A percentile compares a stretch with the other conserved stretches of the same genome.
Conservation (phyloP, 2,329 filamentous ascomycete genomes). For the Kalmusia sp. region DNA sequence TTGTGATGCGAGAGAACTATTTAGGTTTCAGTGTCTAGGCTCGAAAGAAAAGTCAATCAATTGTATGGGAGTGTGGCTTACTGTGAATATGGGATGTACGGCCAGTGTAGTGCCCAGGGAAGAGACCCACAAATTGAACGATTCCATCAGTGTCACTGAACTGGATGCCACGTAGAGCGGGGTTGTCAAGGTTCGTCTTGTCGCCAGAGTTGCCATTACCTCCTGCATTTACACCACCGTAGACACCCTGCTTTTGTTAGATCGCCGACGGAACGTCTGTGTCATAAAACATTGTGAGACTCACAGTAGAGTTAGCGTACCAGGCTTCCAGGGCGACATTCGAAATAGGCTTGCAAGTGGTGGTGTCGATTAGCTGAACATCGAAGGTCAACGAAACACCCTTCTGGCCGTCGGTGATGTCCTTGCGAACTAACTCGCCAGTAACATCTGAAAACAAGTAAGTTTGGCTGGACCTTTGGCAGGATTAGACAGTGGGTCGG, state of each 20-base stretch:
- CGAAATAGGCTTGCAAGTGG: constrained; percentile 57
- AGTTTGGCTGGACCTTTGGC: too few relatives aligned
- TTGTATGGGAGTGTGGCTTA: too few relatives aligned
- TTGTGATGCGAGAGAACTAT: too few relatives aligned
- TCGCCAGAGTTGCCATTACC: constrained; percentile 48
- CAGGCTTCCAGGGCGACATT: constrained; percentile 59
- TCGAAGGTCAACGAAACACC: constrained; percentile 58
- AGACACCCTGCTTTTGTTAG: constrained; percentile 42
- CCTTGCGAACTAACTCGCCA: constrained; percentile 56
- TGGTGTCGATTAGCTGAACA: constrained; percentile 59
- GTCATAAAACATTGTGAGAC: too few relatives aligned
- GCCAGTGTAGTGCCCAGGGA: constrained; percentile 49
- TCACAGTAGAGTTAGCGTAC: constrained; percentile 28
- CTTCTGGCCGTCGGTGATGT: constrained; percentile 54
- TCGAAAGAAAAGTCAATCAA: too few relatives aligned
- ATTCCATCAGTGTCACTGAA: constrained; percentile 54
- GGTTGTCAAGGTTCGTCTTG: constrained; percentile 28
- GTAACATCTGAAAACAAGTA: constrained; percentile 42
- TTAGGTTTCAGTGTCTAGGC: too few relatives aligned
- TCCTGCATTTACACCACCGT: constrained; percentile 50
- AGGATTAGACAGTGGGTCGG: too few relatives aligned
- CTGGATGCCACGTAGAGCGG: constrained; percentile 57
- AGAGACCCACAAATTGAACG: constrained; percentile 54
- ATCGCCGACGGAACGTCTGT: too few relatives aligned
- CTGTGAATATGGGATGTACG: constrained; percentile 30